phyloP scores from a whole-genome alignment of 2,329 filamentous ascomycete species.

The Neocucurbitaria cava region DNA sequence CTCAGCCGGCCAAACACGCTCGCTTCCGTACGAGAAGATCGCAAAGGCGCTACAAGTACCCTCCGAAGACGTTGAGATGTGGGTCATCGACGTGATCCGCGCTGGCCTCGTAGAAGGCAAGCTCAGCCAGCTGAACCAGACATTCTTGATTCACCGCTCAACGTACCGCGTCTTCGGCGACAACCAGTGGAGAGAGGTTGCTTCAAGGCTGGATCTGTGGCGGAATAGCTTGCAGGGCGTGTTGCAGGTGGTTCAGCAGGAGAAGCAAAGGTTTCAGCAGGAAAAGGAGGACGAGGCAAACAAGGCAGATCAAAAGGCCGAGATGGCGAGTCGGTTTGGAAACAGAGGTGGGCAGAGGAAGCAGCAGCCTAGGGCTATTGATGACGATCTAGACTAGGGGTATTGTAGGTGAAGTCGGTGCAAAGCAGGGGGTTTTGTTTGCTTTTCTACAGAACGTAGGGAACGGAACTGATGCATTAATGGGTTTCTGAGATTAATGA shows the following conservation, averaged over 20 bases:
- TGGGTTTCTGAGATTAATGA: slow-evolving; percentile 38
- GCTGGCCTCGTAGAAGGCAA: slow-evolving; percentile 95
- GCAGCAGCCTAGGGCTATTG: slow-evolving; percentile 42
- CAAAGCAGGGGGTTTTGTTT: slow-evolving; percentile 18
- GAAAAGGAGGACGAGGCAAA: slow-evolving; percentile 79
- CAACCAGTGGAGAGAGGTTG: slow-evolving; percentile 97
- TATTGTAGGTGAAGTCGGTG: slow-evolving; percentile 8
- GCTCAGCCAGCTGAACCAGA: slow-evolving; percentile 88
- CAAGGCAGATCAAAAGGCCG: slow-evolving; percentile 72
- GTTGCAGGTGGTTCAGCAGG: slow-evolving; percentile 75
- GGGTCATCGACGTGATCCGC: slow-evolving; percentile 98
- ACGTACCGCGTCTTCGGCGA: slow-evolving; percentile 97
- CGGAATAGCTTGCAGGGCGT: slow-evolving; percentile 81
- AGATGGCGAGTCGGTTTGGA: slow-evolving; percentile 38
- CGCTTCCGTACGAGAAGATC: slow-evolving; percentile 87
- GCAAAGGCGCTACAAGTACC: slow-evolving; percentile 84
- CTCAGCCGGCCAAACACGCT: slow-evolving; percentile 75
- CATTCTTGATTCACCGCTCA: slow-evolving; percentile 94
- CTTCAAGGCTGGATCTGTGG: slow-evolving; percentile 90
- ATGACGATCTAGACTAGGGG: slow-evolving; percentile 44
- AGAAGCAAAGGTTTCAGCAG: slow-evolving; percentile 79
- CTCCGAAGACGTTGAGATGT: slow-evolving; percentile 88
- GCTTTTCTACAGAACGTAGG: slow-evolving; percentile 32
- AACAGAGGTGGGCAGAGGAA: slow-evolving; percentile 30
- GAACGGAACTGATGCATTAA: slow-evolving; percentile 35